Evolutionary conservation across 805 yeast species (phyloP).

Genomic region (Torulaspora quercuum): DNA sequence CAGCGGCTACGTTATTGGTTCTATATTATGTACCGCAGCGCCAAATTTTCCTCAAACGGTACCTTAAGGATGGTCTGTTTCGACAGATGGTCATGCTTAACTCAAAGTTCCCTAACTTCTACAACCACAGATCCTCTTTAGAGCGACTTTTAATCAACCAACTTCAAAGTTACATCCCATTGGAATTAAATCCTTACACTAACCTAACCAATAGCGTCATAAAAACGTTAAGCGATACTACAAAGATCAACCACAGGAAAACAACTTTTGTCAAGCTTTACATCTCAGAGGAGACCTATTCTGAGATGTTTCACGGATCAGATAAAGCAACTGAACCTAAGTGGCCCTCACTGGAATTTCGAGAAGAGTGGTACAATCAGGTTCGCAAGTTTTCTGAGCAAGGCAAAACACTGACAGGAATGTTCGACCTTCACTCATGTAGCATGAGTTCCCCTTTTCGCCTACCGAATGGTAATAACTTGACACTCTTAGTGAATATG

Average conservation of each 20-base stretch:
- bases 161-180: slow-evolving; percentile 2
- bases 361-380: slow-evolving; percentile 10
- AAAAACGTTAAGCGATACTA: not conserved
- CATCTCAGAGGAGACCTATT: slow-evolving; percentile 1
- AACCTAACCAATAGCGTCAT: slow-evolving; percentile 1
- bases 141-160: slow-evolving; percentile 11
- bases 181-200: not conserved
- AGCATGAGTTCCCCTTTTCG: slow-evolving; percentile 18
- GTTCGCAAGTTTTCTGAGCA: not conserved
- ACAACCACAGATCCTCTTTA: slow-evolving; percentile 7
- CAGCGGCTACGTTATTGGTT: slow-evolving; percentile 8
- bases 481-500: slow-evolving; percentile 11
- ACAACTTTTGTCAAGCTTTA: slow-evolving; percentile 6
- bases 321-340: slow-evolving; percentile 2
- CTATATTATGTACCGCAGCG: slow-evolving; percentile 17
- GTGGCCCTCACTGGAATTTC: slow-evolving; percentile 14
- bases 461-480: slow-evolving; percentile 4
- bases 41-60: slow-evolving; percentile 11
- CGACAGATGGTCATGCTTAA: slow-evolving; percentile 15
- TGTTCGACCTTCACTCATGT: slow-evolving; percentile 16
- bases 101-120: slow-evolving; percentile 10
- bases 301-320: slow-evolving; percentile 2
- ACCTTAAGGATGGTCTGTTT: slow-evolving; percentile 11
- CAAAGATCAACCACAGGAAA: not conserved
- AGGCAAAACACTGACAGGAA: slow-evolving; percentile 10